Evolutionary conservation across 305 asterid species (phyloP).

Genomic region (Fraxinus baroniana): DNA sequence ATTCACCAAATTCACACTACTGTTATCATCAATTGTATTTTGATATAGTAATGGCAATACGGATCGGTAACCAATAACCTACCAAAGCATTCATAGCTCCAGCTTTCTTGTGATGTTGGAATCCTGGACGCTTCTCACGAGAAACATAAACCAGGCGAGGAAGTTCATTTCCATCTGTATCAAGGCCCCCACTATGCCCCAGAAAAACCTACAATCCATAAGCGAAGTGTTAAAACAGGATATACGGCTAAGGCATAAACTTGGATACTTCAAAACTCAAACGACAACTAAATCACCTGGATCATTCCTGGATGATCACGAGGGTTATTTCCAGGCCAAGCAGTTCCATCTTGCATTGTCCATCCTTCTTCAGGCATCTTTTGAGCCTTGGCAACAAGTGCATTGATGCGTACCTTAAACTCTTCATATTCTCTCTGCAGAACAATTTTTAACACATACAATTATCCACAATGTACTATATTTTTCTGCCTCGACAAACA

Average conservation of each 20-base stretch:
- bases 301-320: slow-evolving; percentile 75
- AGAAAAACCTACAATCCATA: slow-evolving; percentile 31
- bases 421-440: slow-evolving; percentile 53
- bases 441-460: neutral
- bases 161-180: slow-evolving; percentile 39
- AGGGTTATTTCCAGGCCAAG: slow-evolving; percentile 70
- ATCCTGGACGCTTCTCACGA: slow-evolving; percentile 79
- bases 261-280: neutral
- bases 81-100: slow-evolving; percentile 81
- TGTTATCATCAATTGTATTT: neutral
- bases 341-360: slow-evolving; percentile 67
- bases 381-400: slow-evolving; percentile 62
- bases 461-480: neutral
- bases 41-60: neutral
- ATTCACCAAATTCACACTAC: neutral
- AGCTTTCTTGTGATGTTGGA: slow-evolving; percentile 63
- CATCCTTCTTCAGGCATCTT: slow-evolving; percentile 74
- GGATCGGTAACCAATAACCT: slow-evolving; percentile 1
- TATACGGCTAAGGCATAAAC: neutral
- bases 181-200: slow-evolving; percentile 43
- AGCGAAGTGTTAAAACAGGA: neutral
- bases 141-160: slow-evolving; percentile 56
- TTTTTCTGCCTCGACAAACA: neutral
- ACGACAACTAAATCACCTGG: slow-evolving; percentile 32
- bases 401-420: slow-evolving; percentile 61